Evolutionary conservation across 805 yeast species (phyloP).

Genomic region (Zygosaccharomyces bailii): DNA sequence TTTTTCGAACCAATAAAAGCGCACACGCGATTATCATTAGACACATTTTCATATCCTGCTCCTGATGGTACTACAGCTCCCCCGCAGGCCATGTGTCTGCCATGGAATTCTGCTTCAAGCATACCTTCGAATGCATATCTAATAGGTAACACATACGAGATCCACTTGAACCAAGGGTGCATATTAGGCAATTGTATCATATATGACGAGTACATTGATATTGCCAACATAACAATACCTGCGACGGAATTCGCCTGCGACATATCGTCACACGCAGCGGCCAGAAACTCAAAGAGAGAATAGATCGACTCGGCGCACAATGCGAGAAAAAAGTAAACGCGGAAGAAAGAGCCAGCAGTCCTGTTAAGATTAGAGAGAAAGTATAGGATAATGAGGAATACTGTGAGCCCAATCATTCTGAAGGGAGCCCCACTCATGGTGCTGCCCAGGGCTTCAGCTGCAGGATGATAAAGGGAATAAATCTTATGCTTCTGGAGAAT

Average conservation of each 20-base stretch:
- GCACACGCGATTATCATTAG: constrained; percentile 46
- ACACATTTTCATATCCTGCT: constrained; percentile 42
- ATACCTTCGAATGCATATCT: constrained; percentile 57
- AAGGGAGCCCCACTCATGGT: constrained; percentile 61
- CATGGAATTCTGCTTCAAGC: constrained; percentile 61
- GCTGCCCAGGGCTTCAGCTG: constrained; percentile 67
- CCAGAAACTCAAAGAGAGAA: constrained; percentile 49
- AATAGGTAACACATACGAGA: constrained; percentile 51
- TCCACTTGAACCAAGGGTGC: constrained; percentile 68
- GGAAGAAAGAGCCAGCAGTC: constrained; percentile 53
- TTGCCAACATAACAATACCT: constrained; percentile 47
- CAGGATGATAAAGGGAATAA: constrained; percentile 69
- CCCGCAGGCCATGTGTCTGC: constrained; percentile 33
- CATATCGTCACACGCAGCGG: constrained; percentile 46
- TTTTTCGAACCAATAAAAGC: constrained; percentile 56
- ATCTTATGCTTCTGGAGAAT: constrained; percentile 68
- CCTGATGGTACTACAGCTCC: constrained; percentile 52
- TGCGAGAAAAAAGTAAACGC: constrained; percentile 41
- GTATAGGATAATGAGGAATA: constrained; percentile 49
- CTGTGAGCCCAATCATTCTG: constrained; percentile 45
- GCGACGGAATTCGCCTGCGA: constrained; percentile 56
- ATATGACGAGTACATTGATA: constrained; percentile 58
- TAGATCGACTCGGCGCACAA: constrained; percentile 28
- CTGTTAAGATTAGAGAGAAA: constrained; percentile 53
- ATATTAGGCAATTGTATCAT: constrained; percentile 54